Evolutionary conservation across 805 yeast genomes (phyloP), one percentile per base, ranked within the genome.

Genomic region (Zygoascus ofunaensis): DNA sequence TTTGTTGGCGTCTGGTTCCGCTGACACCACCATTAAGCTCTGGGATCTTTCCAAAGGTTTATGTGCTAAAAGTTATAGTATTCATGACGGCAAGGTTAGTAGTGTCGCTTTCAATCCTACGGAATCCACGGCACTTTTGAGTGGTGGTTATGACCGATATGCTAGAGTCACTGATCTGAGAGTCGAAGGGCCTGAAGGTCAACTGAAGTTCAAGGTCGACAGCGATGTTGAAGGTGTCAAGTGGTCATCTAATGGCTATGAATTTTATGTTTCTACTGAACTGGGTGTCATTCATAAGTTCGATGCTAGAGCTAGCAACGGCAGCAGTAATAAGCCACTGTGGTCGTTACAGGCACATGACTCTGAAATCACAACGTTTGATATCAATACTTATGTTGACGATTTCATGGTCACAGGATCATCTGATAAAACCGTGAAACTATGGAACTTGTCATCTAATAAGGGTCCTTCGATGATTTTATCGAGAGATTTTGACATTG

Each of bases 271-370:
- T 34, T 95, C 96, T 58, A 87, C 96, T 22, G 98, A 92, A 62
- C 73, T 76, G 51, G 98, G 98, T 61, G 79, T 79, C 56, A 77
- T 92, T 21, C 86, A 86, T 68, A 82, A 90, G 49, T 90, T 82
- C 56, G 98, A 90, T 63, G 82, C 86, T 37, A 77, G 95, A 62
- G 68, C 66, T 41, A n/a, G n/a, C n/a, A n/a, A n/a, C n/a, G n/a
- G n/a, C n/a, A 44, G 44, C n/a, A 75, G 71, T 33, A 73, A 71
- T 38, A 67, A 71, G 46, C 89, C 97, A 17, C 56, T 90, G 26
- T 92, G 98, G 98, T 86, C 95, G 2, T 71, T 92, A 54, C 95
- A 92, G 63, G 97, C 97, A 2, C 98, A 92, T 62, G 97, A 92
- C 65, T 76, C 94, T 2, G 97, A 95, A 49, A 82, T 92, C 49